Percentiles rank a stretch among this genome's conserved stretches.
These are phyloP conservation scores for Bauhinia variegata DNA, from an alignment of 306 rosid genomes.

Conservation along the genomic window DNA sequence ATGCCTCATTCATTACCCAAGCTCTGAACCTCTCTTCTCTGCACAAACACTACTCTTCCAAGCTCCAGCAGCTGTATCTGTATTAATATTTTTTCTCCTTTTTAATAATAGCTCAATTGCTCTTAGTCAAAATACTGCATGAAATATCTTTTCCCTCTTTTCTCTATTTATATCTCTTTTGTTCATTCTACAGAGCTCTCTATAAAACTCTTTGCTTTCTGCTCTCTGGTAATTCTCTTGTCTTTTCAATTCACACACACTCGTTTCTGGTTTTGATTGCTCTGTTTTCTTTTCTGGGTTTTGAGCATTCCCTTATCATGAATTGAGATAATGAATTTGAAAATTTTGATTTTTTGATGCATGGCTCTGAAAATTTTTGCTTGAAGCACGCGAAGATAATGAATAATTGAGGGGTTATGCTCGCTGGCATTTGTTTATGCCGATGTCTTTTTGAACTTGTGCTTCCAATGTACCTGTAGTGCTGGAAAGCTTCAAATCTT, in stretches of 20 bases:
- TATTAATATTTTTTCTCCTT: slow-evolving; percentile 22
- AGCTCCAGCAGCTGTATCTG: slow-evolving; percentile 10
- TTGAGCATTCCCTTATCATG: background rate
- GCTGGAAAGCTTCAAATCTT: slow-evolving; percentile 29
- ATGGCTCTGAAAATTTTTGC: background rate
- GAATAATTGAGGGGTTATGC: slow-evolving; percentile 3
- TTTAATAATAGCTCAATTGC: slow-evolving; percentile 3
- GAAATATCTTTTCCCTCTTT: slow-evolving; percentile 27
- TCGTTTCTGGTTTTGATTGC: background rate
- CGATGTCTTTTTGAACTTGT: background rate
- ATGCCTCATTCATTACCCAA: slow-evolving; percentile 50
- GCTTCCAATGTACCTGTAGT: slow-evolving; percentile 3
- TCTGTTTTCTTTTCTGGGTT: background rate
- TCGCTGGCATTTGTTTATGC: background rate
- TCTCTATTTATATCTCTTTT: slow-evolving; percentile 4
- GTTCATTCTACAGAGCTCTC: slow-evolving; percentile 6
- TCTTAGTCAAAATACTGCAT: slow-evolving; percentile 17
- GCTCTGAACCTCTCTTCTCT: slow-evolving; percentile 41
- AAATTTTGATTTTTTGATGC: background rate
- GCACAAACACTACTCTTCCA: background rate
- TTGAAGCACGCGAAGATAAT: background rate
- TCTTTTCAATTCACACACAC: slow-evolving; percentile 9
- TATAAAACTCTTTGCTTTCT: slow-evolving; percentile 26
- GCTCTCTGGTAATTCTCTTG: slow-evolving; percentile 41
- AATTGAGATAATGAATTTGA: background rate